Evolutionary conservation across 2,329 filamentous ascomycete species (phyloP), one percentile per base, ranked within the genome.

Genomic region (Onygenales sp.): DNA sequence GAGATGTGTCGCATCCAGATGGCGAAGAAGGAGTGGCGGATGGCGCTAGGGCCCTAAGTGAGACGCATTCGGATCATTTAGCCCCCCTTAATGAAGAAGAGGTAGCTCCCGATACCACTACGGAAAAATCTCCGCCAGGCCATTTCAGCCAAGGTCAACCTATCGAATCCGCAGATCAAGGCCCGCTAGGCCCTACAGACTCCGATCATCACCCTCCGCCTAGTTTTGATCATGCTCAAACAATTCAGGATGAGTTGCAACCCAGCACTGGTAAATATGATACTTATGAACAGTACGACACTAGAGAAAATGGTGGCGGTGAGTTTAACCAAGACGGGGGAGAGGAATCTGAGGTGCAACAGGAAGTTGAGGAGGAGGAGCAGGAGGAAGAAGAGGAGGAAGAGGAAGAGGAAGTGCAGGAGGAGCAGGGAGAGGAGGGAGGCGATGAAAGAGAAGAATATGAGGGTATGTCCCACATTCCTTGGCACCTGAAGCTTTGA

Each of bases 351-450:
- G 39, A 42, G 14, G 39, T 13, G 39, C 21, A n/a, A 49, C 42
- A 54, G 17, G 52, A 43, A 13, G 42, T 51, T 36, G 60, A 60
- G 45, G 63, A 43, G 27, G 61, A 56, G 17, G 40, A 39, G 7
- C 57, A 53, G 36, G 54, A 55, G 36, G 51, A 53, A 31, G 53
- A 57, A 31, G 56, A 64, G 36, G 52, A 53, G 9, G 58, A 62
- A 52, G 43, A 37, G 52, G 52, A 49, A 17, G 56, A 56, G 13
- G 52, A 49, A 17, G 56, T 55, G 13, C 6, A 60, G 62, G 48
- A 45, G 58, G 60, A 60, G 45, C 62, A 43, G 27, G 61, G 56
- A 21, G 40, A 39, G 8, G 58, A 53, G 36, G 54, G 55, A 37
- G 51, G 52, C 31, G 53, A 57, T 31, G 56, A 64, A 37, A 51